Evolutionary conservation across 2,329 filamentous ascomycete genomes (phyloP), one percentile per base, ranked within the genome.

Genomic region (Aspergillus novofumigatus): DNA sequence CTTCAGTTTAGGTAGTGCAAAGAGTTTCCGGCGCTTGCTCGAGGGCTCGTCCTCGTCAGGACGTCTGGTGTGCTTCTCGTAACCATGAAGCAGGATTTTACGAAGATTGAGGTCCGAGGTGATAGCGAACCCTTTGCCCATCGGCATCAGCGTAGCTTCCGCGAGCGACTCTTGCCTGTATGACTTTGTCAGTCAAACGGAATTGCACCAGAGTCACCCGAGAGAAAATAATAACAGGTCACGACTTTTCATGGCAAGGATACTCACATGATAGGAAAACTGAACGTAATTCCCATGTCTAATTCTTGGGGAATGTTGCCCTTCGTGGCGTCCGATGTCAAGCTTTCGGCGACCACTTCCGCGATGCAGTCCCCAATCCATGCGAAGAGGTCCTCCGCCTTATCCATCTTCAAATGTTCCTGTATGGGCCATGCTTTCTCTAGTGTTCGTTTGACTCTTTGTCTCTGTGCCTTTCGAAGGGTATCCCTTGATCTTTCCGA

Each of bases 291-390:
- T 1, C 77, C 77, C 77, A 80, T 77, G 53, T 77, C 73, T 21
- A 80, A 60, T 62, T 79, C 77, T n/a, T 74, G 70, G 4, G 77
- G 77, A 10, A 76, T 68, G 28, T 70, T 63, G 8, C 71, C 71
- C 57, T 68, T 74, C 25, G 70, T 74, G 25, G 69, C 65, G 56
- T 78, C 74, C 5, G 72, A 72, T 4, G 69, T 72, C 55, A 80
- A 61, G 51, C 74, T 77, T 59, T 86, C 81, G 32, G 76, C 77
- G 17, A 93, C 86, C 3, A 92, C 88, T 59, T 88, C 80, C 14
- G 88, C 88, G 64, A 94, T 90, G 66, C 87, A 89, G 64, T 83
- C 79, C 26, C 90, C 90, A 62, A 94, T 90, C 90, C 90, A 94
- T n/a, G 81, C 75, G 71, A 94, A 94, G 2, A 93, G 77, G 56